These are phyloP conservation scores for Cardamine occulta DNA, from an alignment of 345 rosid genomes.

Conservation along the genomic window DNA sequence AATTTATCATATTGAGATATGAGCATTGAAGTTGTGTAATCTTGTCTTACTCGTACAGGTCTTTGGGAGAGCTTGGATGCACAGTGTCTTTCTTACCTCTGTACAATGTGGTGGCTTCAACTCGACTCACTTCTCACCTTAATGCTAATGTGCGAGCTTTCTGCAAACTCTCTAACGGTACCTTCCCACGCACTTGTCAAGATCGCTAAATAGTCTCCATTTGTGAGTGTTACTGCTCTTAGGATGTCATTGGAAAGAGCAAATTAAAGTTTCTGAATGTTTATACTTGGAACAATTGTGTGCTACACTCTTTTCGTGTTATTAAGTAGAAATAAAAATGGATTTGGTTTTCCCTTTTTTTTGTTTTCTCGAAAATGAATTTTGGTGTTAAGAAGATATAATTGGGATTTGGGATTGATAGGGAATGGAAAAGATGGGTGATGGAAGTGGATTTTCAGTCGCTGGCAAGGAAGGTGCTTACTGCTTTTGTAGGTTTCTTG, in stretches of 20 bases:
- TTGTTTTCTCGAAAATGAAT: background rate
- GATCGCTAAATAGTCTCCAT: conserved; percentile 87
- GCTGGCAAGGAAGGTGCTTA: conserved; percentile 72
- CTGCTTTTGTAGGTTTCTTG: conserved; percentile 74
- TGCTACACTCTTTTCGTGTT: background rate
- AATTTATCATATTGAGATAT: background rate
- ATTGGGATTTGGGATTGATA: conserved; percentile 63
- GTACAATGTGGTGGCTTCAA: conserved; percentile 47
- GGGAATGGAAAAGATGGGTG: conserved; percentile 95
- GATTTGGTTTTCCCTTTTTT: conserved; percentile 20
- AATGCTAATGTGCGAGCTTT: conserved; percentile 75
- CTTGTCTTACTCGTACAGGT: conserved; percentile 51
- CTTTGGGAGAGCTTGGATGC: conserved; percentile 82
- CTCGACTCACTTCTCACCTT: conserved; percentile 67
- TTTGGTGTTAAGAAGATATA: conserved; percentile 52
- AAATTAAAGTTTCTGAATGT: conserved; percentile 12
- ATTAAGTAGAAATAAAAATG: conserved; percentile 19
- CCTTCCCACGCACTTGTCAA: conserved; percentile 91
- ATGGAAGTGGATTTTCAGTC: conserved; percentile 74
- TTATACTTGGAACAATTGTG: conserved; percentile 8
- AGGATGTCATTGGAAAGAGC: conserved; percentile 45
- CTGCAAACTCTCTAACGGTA: conserved; percentile 97
- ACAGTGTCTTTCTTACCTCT: conserved; percentile 74
- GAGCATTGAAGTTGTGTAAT: conserved; percentile 5
- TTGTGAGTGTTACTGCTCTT: conserved; percentile 83